Evolutionary conservation across 495 filamentous ascomycete species (phyloP), one percentile per base, ranked within the genome.

Genomic region (Tetracladium setigerum): DNA sequence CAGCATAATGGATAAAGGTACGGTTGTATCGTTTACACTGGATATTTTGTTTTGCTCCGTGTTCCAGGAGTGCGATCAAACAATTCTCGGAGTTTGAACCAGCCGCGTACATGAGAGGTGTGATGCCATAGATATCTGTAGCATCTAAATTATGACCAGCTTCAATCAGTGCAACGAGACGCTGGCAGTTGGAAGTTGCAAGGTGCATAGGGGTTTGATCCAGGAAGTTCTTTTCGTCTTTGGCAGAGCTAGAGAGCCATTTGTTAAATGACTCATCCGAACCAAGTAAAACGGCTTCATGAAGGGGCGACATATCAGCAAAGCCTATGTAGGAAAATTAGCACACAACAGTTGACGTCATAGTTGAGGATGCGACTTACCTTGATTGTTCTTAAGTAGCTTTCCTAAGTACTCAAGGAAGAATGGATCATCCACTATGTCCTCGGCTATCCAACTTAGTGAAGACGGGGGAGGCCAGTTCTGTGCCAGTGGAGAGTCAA

Each of bases 81-180:
- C 36, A 39, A 10, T 48, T 14, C 30, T 51, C 9, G 13, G 50
- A 17, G 8, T 57, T 47, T 12, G 30, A 10, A n/a, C 5, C 16
- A 16, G 56, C 56, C 1, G 61, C 61, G 34, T 47, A 38, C 47
- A 61, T 60, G 5, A 62, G 47, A 5, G 59, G 51, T 17, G 54
- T 58, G 32, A 52, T 50, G 2, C 61, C 56, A 1, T 33, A 18
- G 14, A 27, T 22, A 43, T 58, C 59, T 7, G 33, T 7, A 16
- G 42, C 32, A 46, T 56, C 44, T 7, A 53, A 30, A 30, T 54
- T 38, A 7, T 47, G 50, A 13, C 48, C 55, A 16, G 49, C 42
- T 13, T 50, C 17, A 30, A 45, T 11, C 2, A 50, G 40, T n/a
- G 41, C 40, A 31, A 31, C 11, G 4, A 50, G 33, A 24, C 32